Percentiles rank a stretch among this genome's conserved stretches.
Evolutionary conservation across 257 asterid genomes (phyloP).

Genomic region (Solanum tarijense): DNA sequence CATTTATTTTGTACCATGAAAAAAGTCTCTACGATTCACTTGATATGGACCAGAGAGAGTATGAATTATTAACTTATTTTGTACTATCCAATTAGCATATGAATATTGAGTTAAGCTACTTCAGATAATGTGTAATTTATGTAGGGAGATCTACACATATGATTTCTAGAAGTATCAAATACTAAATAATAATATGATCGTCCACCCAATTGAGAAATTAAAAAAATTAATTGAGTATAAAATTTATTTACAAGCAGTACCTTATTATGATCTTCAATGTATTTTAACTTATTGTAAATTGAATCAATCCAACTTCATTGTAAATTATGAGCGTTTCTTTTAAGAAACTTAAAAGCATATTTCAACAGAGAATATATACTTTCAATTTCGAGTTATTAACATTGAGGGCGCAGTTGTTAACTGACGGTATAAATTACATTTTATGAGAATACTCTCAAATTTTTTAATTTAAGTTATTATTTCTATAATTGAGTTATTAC

Average conservation of each 20-base stretch:
- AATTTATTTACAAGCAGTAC: background rate
- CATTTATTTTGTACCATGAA: too few relatives aligned
- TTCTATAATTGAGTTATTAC: background rate
- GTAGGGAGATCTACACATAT: background rate
- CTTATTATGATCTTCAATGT: background rate
- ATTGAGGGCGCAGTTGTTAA: background rate
- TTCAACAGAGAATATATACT: background rate
- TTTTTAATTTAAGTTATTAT: background rate
- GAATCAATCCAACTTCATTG: background rate
- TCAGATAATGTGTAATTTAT: background rate
- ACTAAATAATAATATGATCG: too few relatives aligned
- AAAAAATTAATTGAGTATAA: background rate
- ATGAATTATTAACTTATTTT: too few relatives aligned
- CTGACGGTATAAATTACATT: background rate
- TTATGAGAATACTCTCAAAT: background rate
- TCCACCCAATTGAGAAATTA: background rate
- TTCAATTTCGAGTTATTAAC: background rate
- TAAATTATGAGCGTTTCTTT: background rate
- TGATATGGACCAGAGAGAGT: background rate
- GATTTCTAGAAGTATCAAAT: background rate
- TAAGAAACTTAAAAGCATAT: background rate
- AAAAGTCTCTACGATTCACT: background rate
- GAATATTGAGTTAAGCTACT: background rate
- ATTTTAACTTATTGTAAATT: background rate
- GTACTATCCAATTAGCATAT: background rate